Conservation (phyloP, 1,284 basidiomycete genomes). For the Ustilago nuda region DNA sequence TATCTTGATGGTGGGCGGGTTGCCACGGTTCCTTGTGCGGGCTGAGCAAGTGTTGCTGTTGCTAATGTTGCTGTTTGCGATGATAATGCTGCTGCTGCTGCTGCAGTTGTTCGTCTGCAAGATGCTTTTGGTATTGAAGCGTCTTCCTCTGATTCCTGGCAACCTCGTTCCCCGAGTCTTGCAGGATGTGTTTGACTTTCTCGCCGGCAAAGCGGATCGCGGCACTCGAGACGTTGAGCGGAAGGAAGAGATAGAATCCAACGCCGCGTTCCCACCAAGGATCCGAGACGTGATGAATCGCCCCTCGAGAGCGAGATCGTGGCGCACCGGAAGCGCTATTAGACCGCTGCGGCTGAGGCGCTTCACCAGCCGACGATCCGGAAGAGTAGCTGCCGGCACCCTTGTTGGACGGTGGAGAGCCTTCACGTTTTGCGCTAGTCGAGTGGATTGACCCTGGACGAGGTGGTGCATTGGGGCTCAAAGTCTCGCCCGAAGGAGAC, state of each 20-base stretch:
- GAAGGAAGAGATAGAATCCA: conserved; percentile 55
- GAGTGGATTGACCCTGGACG: conserved; percentile 3
- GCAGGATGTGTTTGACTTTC: conserved; percentile 40
- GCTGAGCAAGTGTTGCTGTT: conserved; percentile 31
- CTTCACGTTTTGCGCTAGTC: conserved; percentile 6
- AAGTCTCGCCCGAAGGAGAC: conserved; percentile 7
- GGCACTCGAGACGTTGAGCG: conserved; percentile 50
- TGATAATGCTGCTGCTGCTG: conserved; percentile 46
- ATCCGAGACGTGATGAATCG: conserved; percentile 30
- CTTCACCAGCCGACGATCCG: conserved; percentile 1
- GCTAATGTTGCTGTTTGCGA: conserved; percentile 20
- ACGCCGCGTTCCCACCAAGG: conserved; percentile 53
- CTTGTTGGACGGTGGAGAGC: conserved; percentile 5
- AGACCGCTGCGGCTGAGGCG: background rate
- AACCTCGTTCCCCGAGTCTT: conserved; percentile 39
- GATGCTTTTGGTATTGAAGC: conserved; percentile 45
- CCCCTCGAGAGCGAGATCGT: conserved; percentile 10
- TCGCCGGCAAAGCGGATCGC: conserved; percentile 51
- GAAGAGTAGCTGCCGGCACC: conserved; percentile 1
- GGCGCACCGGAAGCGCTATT: background rate
- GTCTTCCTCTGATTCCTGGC: conserved; percentile 38
- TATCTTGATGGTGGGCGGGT: conserved; percentile 23
- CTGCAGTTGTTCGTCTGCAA: conserved; percentile 43
- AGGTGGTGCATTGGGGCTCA: conserved; percentile 14
- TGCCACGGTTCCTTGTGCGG: conserved; percentile 14